phyloP scores from a whole-genome alignment of 2,329 filamentous ascomycete species.

The Shiraia bambusicola region DNA sequence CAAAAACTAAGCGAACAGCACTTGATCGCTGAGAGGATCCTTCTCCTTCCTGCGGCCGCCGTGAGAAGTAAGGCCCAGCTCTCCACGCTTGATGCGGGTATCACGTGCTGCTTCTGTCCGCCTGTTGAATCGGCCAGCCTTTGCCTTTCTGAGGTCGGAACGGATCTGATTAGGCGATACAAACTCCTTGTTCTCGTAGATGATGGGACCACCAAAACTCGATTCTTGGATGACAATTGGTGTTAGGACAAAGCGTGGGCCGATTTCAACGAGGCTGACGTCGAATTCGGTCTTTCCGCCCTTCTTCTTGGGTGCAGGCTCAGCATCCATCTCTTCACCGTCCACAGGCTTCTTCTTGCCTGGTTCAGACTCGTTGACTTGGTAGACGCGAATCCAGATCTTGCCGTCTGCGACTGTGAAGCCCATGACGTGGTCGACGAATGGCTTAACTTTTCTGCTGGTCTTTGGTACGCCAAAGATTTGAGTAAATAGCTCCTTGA shows the following conservation, averaged over 20 bases:
- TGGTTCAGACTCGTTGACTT: slow-evolving; percentile 82
- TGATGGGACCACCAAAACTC: slow-evolving; percentile 91
- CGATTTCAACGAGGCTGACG: slow-evolving; percentile 85
- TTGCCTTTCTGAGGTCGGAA: slow-evolving; percentile 72
- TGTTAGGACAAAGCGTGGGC: slow-evolving; percentile 87
- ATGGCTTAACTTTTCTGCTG: slow-evolving; percentile 88
- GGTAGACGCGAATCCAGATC: slow-evolving; percentile 94
- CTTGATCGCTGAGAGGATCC: slow-evolving; percentile 73
- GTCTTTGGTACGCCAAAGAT: slow-evolving; percentile 90
- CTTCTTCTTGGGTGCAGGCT: slow-evolving; percentile 41
- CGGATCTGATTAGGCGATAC: slow-evolving; percentile 94
- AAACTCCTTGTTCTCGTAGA: slow-evolving; percentile 98
- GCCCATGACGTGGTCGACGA: slow-evolving; percentile 91
- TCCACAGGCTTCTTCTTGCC: slow-evolving; percentile 47
- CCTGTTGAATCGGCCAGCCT: slow-evolving; percentile 75
- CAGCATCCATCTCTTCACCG: slow-evolving; percentile 44
- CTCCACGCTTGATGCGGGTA: slow-evolving; percentile 70
- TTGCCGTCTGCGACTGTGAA: slow-evolving; percentile 91
- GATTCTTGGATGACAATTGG: slow-evolving; percentile 95
- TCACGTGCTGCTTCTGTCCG: slow-evolving; percentile 74
- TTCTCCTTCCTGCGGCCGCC: slow-evolving; percentile 64
- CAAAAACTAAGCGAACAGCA: slow-evolving; percentile 67
- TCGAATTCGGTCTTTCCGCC: slow-evolving; percentile 66
- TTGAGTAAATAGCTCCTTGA: slow-evolving; percentile 88
- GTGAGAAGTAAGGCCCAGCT: slow-evolving; percentile 71